These are phyloP conservation scores for Tuber aestivum DNA, from an alignment of 495 filamentous ascomycete genomes.

Conservation along the genomic window DNA sequence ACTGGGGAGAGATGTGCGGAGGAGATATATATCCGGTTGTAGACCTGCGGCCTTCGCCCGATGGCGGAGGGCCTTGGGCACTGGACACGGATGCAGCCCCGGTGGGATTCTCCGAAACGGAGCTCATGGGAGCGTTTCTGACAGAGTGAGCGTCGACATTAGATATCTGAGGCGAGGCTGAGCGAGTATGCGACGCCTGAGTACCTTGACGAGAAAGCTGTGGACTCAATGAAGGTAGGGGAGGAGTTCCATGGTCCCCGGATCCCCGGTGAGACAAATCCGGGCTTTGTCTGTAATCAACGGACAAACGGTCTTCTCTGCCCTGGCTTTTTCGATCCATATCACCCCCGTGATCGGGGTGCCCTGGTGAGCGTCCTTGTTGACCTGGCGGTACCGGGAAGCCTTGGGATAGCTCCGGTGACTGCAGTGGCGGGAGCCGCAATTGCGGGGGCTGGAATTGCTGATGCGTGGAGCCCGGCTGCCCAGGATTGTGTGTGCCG, in stretches of 20 bases:
- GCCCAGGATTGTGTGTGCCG: not conserved
- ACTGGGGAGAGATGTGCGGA: not conserved
- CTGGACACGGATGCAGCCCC: not conserved
- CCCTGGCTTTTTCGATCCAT: not conserved
- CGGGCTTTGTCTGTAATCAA: not conserved
- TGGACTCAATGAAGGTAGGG: not conserved
- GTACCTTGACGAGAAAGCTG: not conserved
- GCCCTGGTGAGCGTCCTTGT: slow-evolving; percentile 9
- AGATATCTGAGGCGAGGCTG: not conserved
- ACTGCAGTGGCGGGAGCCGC: not conserved
- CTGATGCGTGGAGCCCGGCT: slow-evolving; percentile 10
- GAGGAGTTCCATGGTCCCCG: not conserved
- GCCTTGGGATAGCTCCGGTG: not conserved
- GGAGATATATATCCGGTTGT: not conserved
- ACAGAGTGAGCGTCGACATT: not conserved
- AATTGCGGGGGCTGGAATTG: not conserved
- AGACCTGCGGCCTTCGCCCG: not conserved
- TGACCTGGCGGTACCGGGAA: not conserved
- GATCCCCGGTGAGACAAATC: not conserved
- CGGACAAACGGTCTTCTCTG: not conserved
- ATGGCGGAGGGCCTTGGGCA: slow-evolving; percentile 1
- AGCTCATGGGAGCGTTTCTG: not conserved
- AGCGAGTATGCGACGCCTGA: not conserved
- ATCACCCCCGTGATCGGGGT: not conserved
- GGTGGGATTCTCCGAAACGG: not conserved